Conservation (phyloP, 257 asterid species). For the Salvia miltiorrhiza region DNA sequence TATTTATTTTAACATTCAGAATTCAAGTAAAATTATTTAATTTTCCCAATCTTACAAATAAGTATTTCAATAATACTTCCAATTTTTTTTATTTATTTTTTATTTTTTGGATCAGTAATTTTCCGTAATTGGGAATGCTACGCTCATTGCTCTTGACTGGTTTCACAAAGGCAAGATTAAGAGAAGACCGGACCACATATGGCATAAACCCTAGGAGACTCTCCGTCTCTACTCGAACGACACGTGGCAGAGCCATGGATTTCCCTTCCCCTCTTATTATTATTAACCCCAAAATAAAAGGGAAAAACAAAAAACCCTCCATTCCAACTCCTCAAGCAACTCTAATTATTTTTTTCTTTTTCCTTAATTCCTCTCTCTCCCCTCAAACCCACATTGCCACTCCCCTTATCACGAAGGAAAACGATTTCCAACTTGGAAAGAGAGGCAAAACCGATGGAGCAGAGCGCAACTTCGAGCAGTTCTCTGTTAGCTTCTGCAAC, state of each 20-base stretch:
- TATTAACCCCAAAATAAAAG: not conserved
- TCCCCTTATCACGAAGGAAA: not conserved
- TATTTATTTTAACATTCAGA: too few relatives aligned
- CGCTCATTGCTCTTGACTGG: not conserved
- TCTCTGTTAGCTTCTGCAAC: slow-evolving; percentile 8
- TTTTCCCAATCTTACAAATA: too few relatives aligned
- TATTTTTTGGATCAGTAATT: not conserved
- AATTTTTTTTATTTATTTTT: not conserved
- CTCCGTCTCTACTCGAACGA: slow-evolving; percentile 31
- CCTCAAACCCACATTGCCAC: slow-evolving; percentile 16
- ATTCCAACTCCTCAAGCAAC: not conserved
- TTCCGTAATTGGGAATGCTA: not conserved
- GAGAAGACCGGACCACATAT: not conserved
- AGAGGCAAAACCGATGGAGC: slow-evolving; percentile 21
- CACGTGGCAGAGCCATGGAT: slow-evolving; percentile 56
- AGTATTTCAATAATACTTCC: too few relatives aligned
- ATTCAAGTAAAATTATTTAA: too few relatives aligned
- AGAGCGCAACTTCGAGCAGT: not conserved
- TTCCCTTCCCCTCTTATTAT: slow-evolving; percentile 8
- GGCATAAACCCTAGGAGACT: slow-evolving; percentile 42
- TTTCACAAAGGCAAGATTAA: not conserved
- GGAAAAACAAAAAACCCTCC: not conserved
- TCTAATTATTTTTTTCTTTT: not conserved
- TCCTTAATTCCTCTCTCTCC: not conserved
- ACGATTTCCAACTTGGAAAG: not conserved